Evolutionary conservation across 2,329 filamentous ascomycete species (phyloP), one percentile per base, ranked within the genome.

Genomic region (Clarireedia paspali): DNA sequence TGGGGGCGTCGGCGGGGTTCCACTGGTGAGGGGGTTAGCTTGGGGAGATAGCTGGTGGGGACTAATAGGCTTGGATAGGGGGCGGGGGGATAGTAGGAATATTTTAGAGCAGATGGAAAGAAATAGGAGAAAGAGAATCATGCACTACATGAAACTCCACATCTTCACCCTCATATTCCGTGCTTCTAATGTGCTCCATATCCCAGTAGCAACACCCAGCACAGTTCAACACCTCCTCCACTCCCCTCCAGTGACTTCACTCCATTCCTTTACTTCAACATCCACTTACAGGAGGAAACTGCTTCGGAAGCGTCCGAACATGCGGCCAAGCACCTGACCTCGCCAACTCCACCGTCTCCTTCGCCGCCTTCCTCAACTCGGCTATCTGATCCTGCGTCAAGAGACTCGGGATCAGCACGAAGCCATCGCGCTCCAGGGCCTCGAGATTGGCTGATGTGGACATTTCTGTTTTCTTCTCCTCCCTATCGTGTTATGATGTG

Each of bases 301-400:
- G 90, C 71, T 95, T 95, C 53, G 88, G 88, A 2, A 94, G 81
- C 0, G 88, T 92, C 61, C 90, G 87, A 66, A 95, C 84, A 71
- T 87, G 80, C 3, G 88, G 88, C 90, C 90, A 96, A 60, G 77
- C 67, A 39, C 89, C 89, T n/a, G 74, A 64, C 60, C 88, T 83
- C 44, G 88, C 86, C 44, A 82, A 73, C 2, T 73, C 67, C 20
- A 83, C 82, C n/a, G 81, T 79, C 56, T 77, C 70, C 36, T 73
- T 67, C 50, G 83, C 81, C 44, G 84, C 84, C 53, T 69, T 67
- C 64, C 84, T 85, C 60, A 92, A 82, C 20, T 72, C 65, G 24
- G 74, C 59, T 46, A 94, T 74, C 58, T 83, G 75, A 17, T 72
- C 56, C 2, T 77, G 70, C 56, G 76, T 72, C 64, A 95, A 76